Base-by-base conservation (phyloP, 441 rosid species). In the Populus trichocarpa region DNA sequence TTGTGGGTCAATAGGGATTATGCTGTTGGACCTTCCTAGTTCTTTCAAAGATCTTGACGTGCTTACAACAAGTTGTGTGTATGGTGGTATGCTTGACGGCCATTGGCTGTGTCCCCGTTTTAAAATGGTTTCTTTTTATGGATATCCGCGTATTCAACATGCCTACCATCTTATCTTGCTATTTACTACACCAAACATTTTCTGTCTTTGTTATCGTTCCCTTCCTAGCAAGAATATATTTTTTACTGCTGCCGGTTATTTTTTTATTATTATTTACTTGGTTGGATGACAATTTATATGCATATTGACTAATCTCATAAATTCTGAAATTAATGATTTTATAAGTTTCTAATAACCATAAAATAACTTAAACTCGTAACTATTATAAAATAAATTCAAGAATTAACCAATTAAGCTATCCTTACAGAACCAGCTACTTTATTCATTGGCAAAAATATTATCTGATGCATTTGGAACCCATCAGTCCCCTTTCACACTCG, bases 231-330 rank as follows among this genome's bases (percentile, higher is more conserved):
- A 2, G 3, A 38, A 38, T 8, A 38, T 8, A 7, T 35, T 35
- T 35, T 35, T 7, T 35, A 3, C 32, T 30, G 32, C 32, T 30
- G 32, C 32, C 32, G 4, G 32, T 0, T 30, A 26, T 2, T 28
- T 28, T 2, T 28, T 28, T 28, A 28, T 28, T 28, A 28, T 2
- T 28, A 28, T 3, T 2, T 3, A 28, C 3, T 0, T 28, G 32
- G 0, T 30, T 30, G 5, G 0, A 0, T 0, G n/a, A n/a, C n/a
- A 30, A 0, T 30, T 30, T 30, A 3, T 3, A 3, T 4, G 0
- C 0, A 3, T 30, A 0, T 30, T 30, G 4, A 30, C 0, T 30
- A 3, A 32, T 32, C 0, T 32, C 0, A 32, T 0, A 0, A 0
- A 0, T 1, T 0, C 0, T 32, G 5, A 5, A 32, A 0, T 32